Evolutionary conservation across 768 basidiomycete species (phyloP), one percentile per base, ranked within the genome.

Genomic region (Kwoniella pini): DNA sequence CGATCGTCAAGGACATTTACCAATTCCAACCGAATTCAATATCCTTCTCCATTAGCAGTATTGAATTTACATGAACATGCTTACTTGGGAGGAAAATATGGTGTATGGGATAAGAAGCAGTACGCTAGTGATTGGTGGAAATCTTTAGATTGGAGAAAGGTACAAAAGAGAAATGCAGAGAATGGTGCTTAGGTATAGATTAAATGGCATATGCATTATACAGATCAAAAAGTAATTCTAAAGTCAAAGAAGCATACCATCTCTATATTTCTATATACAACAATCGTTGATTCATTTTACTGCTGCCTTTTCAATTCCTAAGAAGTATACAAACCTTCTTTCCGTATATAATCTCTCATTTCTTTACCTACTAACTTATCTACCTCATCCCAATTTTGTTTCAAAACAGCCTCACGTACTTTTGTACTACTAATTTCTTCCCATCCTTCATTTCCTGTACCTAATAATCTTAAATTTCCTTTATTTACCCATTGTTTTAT

Each of bases 391-490:
- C 56, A 56, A 42, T 68, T 54, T 1, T 45, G 76, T 30, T 42
- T 53, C 17, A 69, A 65, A 13, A 86, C 79, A 38, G 81, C 79
- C 27, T 79, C 75, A 15, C 90, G 82, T 4, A 91, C 84, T 42
- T 82, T 80, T 26, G 84, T 91, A 5, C 89, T 91, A 72, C 90
- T 91, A 65, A 85, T 84, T 2, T 77, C 82, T 69, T 82, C 67
- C 86, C 82, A 36, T 80, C 79, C 38, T 82, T 80, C 1, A 82
- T 85, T 84, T 15, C 61, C 57, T n/a, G 40, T 54, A 2, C 65
- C 68, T 87, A 84, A 33, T 87, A 92, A 77, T 21, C 77, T 70
- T 36, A 95, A 81, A 27, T 83, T 82, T 1, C 81, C 82, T 5
- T 79, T 68, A 40, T 82, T 72, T 5, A 88, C 70, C 74, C 86